Evolutionary conservation across 352 stramenopile genomes (phyloP), one percentile per base, ranked within the genome.

Genomic region (Poterioochromonas sp.): DNA sequence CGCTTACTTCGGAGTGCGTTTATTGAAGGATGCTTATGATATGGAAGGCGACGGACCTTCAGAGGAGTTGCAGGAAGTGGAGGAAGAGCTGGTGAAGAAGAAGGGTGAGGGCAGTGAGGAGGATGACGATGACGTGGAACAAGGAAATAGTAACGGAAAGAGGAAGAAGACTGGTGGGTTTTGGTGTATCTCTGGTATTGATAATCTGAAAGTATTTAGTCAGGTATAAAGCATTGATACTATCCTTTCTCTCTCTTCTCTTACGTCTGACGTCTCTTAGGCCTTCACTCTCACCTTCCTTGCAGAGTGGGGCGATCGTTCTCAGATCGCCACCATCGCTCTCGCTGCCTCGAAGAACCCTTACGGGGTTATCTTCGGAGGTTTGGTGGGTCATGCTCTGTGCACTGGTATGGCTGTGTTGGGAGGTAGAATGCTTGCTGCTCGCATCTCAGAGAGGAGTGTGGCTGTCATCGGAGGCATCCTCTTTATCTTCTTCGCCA

Each of bases 241-340:
- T 53, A 26, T 78, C 62, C 44, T 78, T 62, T 68, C 0, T 40
- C 76, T 40, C 32, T 62, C 26, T 49, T 47, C 47, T 34, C 34
- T 34, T 47, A 11, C 44, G 26, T 80, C 22, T 35, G 86, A 97
- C 39, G 94, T 97, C 73, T 86, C 94, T 20, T 90, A 97, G 83
- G 89, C 93, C 47, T 97, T 99, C 80, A 91, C 95, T 58, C 89
- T 99, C 82, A 99, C 95, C 43, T 99, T 99, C 82, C 84, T 98
- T 73, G 95, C 96, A 0, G 95, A 99, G 84, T 99, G 95, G 95
- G 95, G 96, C 22, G 96, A 99, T 86, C 93, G 96, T 43, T 98
- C 93, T 40, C 94, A 98, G 85, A 99, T 99, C 83, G 96, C 96
- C 49, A 99, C 96, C 0, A 97, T 99, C 82, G 96, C 95, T 64